phyloP scores from a whole-genome alignment of 768 basidiomycete genomes.

The Rhodotorula kratochvilovae region DNA sequence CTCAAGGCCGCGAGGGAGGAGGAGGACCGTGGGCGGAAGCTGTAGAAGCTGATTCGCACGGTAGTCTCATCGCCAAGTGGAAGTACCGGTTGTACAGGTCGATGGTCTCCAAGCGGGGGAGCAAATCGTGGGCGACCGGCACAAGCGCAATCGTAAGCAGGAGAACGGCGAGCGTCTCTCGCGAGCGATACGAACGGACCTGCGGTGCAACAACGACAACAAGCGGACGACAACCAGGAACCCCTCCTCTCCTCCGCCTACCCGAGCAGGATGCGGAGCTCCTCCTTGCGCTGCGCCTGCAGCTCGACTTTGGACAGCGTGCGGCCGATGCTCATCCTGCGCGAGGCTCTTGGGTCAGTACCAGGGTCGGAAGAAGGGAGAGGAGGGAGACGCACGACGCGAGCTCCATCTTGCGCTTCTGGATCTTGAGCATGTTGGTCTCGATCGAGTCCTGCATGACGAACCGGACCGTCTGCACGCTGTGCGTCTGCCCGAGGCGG shows the following conservation, averaged over 20 bases:
- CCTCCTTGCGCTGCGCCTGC: slow-evolving; percentile 78
- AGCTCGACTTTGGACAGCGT: slow-evolving; percentile 83
- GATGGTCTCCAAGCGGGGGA: too few relatives aligned
- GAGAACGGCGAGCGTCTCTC: too few relatives aligned
- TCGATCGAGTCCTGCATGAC: slow-evolving; percentile 95
- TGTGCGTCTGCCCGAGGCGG: slow-evolving; percentile 87
- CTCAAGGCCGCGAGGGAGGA: neutral
- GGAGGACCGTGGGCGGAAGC: too few relatives aligned
- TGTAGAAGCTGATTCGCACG: neutral
- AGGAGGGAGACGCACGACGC: slow-evolving; percentile 56
- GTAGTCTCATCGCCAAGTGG: too few relatives aligned
- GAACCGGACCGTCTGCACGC: slow-evolving; percentile 84
- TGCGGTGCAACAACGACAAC: neutral
- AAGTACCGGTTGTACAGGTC: too few relatives aligned
- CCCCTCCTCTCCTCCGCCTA: neutral
- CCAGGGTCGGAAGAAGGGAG: neutral
- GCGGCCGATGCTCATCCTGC: slow-evolving; percentile 72
- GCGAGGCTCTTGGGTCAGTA: neutral
- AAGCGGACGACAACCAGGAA: neutral
- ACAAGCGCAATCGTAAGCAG: too few relatives aligned
- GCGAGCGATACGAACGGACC: too few relatives aligned
- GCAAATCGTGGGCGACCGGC: too few relatives aligned
- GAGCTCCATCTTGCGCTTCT: slow-evolving; percentile 83
- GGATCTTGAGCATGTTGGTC: slow-evolving; percentile 82
- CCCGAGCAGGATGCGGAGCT: slow-evolving; percentile 52